These are phyloP conservation scores for Pseudomassariella vexata DNA, from an alignment of 2,329 filamentous ascomycete genomes.

Conservation along the genomic window DNA sequence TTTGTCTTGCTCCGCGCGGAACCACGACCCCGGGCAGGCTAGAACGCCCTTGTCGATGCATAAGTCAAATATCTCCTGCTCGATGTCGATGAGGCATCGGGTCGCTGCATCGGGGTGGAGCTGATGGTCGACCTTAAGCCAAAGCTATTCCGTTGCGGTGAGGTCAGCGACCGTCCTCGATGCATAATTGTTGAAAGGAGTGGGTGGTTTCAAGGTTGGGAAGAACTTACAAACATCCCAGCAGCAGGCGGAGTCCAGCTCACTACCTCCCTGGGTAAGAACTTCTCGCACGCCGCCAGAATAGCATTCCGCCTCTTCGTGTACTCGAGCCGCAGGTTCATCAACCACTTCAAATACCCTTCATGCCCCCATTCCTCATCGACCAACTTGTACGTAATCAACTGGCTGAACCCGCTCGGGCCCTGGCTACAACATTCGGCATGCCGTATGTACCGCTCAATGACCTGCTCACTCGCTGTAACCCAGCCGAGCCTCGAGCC, in stretches of 20 bases:
- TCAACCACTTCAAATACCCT: slow-evolving; percentile 85
- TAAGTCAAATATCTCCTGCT: slow-evolving; percentile 79
- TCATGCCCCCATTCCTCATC: slow-evolving; percentile 93
- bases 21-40: slow-evolving; percentile 84
- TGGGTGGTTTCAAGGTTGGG: neutral
- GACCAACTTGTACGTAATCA: slow-evolving; percentile 80
- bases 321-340: slow-evolving; percentile 75
- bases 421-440: slow-evolving; percentile 81
- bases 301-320: slow-evolving; percentile 73
- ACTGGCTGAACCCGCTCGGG: slow-evolving; percentile 77
- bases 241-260: slow-evolving; percentile 75
- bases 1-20: slow-evolving; percentile 66
- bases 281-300: slow-evolving; percentile 71
- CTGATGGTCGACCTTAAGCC: slow-evolving; percentile 63
- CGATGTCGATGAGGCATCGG: slow-evolving; percentile 59
- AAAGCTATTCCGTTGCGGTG: slow-evolving; percentile 53
- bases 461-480: slow-evolving; percentile 76
- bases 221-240: slow-evolving; percentile 83
- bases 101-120: slow-evolving; percentile 55
- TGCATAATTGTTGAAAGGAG: slow-evolving; percentile 2
- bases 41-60: slow-evolving; percentile 74
- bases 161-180: too few species aligned
- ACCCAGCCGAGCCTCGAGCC: slow-evolving; percentile 84
- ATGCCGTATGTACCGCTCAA: slow-evolving; percentile 77
- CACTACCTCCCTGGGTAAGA: slow-evolving; percentile 68